phyloP scores from a whole-genome alignment of 1,139 yeast species.

The Yamadazyma blattariae region DNA sequence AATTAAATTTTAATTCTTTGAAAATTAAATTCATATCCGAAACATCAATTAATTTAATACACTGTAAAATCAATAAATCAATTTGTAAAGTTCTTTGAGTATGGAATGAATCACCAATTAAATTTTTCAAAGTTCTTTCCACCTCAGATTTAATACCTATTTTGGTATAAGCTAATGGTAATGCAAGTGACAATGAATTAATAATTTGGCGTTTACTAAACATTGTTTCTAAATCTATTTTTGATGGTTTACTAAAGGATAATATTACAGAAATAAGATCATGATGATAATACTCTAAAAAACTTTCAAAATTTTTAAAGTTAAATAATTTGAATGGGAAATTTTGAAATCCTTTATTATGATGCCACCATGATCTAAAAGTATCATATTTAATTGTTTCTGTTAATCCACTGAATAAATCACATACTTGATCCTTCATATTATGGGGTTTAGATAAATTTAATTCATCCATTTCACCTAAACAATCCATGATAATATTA shows the following conservation, averaged over 20 bases:
- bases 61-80: constrained; percentile 20
- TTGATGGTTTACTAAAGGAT: constrained; percentile 14
- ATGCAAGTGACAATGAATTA: constrained; percentile 22
- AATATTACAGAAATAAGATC: constrained; percentile 35
- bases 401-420: no score
- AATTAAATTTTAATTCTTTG: not conserved
- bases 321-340: constrained; percentile 43
- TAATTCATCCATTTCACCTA: no score
- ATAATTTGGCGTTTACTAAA: constrained; percentile 1
- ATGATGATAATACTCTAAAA: constrained; percentile 26
- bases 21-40: constrained; percentile 14
- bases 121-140: constrained; percentile 18
- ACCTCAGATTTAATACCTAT: constrained; percentile 41
- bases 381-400: no score
- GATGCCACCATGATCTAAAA: constrained; percentile 42
- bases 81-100: constrained; percentile 17
- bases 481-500: no score
- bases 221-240: not conserved
- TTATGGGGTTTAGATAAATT: no score
- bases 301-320: constrained; percentile 22
- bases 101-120: constrained; percentile 15
- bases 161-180: constrained; percentile 46
- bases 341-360: constrained; percentile 21
- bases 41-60: constrained; percentile 40
- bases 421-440: no score